These are phyloP conservation scores for Cymodocea nodosa DNA, from an alignment of 116 monocot genomes.

Conservation along the genomic window DNA sequence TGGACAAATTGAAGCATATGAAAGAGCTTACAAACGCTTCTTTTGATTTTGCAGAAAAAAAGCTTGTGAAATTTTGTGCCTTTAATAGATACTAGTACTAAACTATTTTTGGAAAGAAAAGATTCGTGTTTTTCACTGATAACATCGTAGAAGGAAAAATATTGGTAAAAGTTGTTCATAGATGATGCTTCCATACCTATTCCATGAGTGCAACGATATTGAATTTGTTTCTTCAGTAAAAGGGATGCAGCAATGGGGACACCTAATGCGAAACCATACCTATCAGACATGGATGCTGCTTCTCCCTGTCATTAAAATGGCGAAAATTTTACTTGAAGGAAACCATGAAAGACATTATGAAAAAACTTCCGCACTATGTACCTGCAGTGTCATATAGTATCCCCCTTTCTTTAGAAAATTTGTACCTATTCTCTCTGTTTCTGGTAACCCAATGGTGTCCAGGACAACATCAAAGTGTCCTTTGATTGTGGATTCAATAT, in stretches of 20 bases:
- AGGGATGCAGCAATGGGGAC: conserved; percentile 66
- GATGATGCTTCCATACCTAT: conserved; percentile 42
- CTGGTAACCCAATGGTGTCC: conserved; percentile 79
- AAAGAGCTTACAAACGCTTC: no score
- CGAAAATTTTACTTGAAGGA: neutral
- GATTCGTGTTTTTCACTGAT: no score
- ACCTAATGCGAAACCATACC: conserved; percentile 72
- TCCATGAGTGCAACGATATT: conserved; percentile 88
- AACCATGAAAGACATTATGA: neutral
- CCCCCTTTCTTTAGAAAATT: conserved; percentile 84
- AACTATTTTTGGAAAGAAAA: no score
- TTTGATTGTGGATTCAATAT: conserved; percentile 64
- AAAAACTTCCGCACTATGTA: neutral
- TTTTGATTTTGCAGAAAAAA: no score
- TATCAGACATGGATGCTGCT: conserved; percentile 79
- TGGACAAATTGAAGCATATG: no score
- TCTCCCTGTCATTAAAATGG: conserved; percentile 55
- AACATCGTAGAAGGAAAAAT: no score
- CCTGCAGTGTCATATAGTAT: conserved; percentile 95
- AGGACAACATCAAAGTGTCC: conserved; percentile 87
- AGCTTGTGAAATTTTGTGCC: no score
- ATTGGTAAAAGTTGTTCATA: neutral
- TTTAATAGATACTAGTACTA: no score
- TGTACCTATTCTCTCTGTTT: conserved; percentile 79
- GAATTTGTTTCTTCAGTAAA: conserved; percentile 81